These are phyloP conservation scores for Diaporthe nobilis DNA, from an alignment of 2,329 filamentous ascomycete genomes.

Conservation along the genomic window DNA sequence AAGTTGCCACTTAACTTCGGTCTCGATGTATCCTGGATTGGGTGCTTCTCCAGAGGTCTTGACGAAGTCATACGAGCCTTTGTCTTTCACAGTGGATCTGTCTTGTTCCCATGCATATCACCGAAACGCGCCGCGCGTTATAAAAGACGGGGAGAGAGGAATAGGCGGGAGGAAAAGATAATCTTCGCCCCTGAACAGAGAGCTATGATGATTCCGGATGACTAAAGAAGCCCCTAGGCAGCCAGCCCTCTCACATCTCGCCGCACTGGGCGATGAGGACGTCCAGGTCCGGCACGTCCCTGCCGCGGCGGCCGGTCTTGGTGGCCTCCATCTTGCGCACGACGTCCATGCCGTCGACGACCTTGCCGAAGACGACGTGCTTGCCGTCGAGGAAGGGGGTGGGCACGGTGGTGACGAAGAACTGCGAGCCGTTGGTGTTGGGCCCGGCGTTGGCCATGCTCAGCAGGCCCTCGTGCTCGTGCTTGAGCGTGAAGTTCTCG, in stretches of 20 bases:
- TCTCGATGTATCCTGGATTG: neutral
- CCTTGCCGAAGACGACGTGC: slow-evolving; percentile 95
- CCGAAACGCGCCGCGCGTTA: neutral
- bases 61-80: neutral
- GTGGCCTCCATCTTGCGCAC: slow-evolving; percentile 94
- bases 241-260: slow-evolving; percentile 80
- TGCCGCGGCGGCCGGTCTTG: slow-evolving; percentile 79
- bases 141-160: neutral
- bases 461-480: slow-evolving; percentile 84
- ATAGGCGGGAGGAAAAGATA: neutral
- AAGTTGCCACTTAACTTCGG: neutral
- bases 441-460: slow-evolving; percentile 97
- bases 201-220: neutral
- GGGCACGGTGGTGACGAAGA: slow-evolving; percentile 94
- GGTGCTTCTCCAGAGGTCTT: neutral
- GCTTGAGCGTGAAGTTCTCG: slow-evolving; percentile 88
- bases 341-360: slow-evolving; percentile 90
- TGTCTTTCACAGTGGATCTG: neutral
- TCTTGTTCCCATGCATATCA: neutral
- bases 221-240: too few relatives aligned
- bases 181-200: neutral
- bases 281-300: slow-evolving; percentile 88
- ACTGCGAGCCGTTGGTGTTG: slow-evolving; percentile 94
- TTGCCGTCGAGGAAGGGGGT: slow-evolving; percentile 93
- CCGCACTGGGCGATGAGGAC: slow-evolving; percentile 89